Base-by-base conservation (phyloP, 129 eudicot genomes). In the Centrapalus pauciflorus region DNA sequence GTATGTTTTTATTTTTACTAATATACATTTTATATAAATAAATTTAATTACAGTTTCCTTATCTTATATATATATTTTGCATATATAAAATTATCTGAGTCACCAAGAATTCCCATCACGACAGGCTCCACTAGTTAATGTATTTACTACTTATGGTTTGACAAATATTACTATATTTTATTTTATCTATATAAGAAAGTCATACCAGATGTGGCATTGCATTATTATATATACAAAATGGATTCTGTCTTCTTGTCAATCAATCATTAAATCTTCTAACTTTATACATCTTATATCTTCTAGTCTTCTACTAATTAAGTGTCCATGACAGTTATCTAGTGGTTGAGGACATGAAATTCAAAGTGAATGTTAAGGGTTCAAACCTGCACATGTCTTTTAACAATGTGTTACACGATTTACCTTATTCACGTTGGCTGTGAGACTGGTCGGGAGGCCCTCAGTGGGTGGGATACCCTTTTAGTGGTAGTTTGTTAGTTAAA, bases 161-260 rank as follows among this genome's bases (percentile, higher is more conserved):
- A n/a, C n/a, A n/a, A n/a, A n/a, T n/a, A n/a, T n/a, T n/a, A n/a
- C n/a, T n/a, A n/a, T n/a, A n/a, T n/a, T n/a, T n/a, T n/a, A n/a
- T n/a, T n/a, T 48, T 48, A 48, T 48, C 19, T 5, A 48, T 16
- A 48, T n/a, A 48, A 30, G 5, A 7, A 12, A 27, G 23, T 55
- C 61, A 26, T n/a, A 56, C 63, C 40, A 56, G 28, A 56, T 56
- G 5, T 27, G 62, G 37, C n/a, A 27, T 55, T 28, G 5, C 21
- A 55, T 56, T 28, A 56, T 55, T 26, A 12, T 11, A 64, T 58
- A 30, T 11, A 64, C 25, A 9, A 63, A 63, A 41, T 43, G 55
- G 17, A 25, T 25, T 64, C 37, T 43, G 28, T 56, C 63, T 13
- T 28, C 63, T 56, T 28, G 4, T 16, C 35, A 35, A 12, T 55